These are phyloP conservation scores for Candida namnaoensis DNA, from an alignment of 805 yeast genomes.

Conservation along the genomic window DNA sequence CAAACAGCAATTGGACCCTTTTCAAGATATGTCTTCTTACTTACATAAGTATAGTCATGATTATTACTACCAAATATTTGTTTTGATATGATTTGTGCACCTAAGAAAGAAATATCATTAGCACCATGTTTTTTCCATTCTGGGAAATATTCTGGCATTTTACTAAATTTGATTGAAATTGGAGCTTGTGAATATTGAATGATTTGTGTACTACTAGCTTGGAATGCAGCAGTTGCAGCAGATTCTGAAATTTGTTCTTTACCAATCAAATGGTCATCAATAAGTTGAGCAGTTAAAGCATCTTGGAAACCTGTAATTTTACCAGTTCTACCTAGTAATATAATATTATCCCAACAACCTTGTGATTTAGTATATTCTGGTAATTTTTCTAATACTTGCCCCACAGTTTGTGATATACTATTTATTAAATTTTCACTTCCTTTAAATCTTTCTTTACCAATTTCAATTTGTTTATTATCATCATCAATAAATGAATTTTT, in stretches of 20 bases:
- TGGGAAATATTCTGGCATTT: constrained; percentile 86
- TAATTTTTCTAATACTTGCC: constrained; percentile 42
- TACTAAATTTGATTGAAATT: constrained; percentile 55
- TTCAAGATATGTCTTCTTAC: constrained; percentile 63
- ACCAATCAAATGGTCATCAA: constrained; percentile 43
- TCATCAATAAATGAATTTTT: constrained; percentile 63
- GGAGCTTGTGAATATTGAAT: constrained; percentile 62
- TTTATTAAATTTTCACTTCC: constrained; percentile 61
- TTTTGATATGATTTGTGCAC: constrained; percentile 82
- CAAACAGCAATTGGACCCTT: constrained; percentile 79
- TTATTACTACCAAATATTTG: constrained; percentile 64
- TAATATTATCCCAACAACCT: constrained; percentile 77
- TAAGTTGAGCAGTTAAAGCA: constrained; percentile 50
- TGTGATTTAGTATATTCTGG: constrained; percentile 67
- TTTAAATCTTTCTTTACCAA: constrained; percentile 88
- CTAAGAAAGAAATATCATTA: constrained; percentile 72
- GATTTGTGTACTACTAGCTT: constrained; percentile 11
- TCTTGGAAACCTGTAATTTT: constrained; percentile 71
- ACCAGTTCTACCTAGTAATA: constrained; percentile 72
- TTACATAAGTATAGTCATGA: constrained; percentile 56
- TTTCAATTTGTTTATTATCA: constrained; percentile 42
- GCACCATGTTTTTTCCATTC: constrained; percentile 84
- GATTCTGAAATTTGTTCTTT: constrained; percentile 17
- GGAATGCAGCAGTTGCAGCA: constrained; percentile 20
- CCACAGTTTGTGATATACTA: constrained; percentile 44